A percentile compares a stretch with the other conserved stretches of the same genome.
Conservation (phyloP, 2,329 filamentous ascomycete genomes). For the Penicillium sp. region DNA sequence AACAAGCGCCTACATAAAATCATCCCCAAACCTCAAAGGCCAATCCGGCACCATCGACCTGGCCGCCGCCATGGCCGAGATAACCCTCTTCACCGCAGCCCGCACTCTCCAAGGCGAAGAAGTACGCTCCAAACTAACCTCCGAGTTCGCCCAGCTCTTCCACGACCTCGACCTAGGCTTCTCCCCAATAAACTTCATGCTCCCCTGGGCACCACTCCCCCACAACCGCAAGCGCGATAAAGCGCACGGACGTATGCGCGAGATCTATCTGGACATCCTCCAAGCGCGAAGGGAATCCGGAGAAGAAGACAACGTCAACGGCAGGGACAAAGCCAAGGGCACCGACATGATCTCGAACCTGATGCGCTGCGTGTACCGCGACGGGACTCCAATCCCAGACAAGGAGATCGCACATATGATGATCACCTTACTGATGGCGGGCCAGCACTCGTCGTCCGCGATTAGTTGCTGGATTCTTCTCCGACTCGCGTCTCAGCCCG, state of each 20-base stretch:
- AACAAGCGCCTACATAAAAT: slow-evolving; percentile 52
- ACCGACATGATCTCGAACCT: slow-evolving; percentile 76
- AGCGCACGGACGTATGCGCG: slow-evolving; percentile 68
- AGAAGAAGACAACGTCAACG: background rate
- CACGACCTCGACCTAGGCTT: slow-evolving; percentile 81
- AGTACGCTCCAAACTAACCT: slow-evolving; percentile 68
- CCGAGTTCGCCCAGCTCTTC: slow-evolving; percentile 70
- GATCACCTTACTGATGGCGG: slow-evolving; percentile 82
- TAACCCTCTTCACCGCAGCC: slow-evolving; percentile 79
- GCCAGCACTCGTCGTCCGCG: slow-evolving; percentile 76
- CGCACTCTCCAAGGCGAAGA: slow-evolving; percentile 73
- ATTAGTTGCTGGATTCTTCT: slow-evolving; percentile 77
- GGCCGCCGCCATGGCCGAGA: slow-evolving; percentile 66
- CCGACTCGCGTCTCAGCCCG: slow-evolving; percentile 66
- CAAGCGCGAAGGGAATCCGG: slow-evolving; percentile 54
- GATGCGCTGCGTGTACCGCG: slow-evolving; percentile 74
- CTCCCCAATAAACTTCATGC: slow-evolving; percentile 75
- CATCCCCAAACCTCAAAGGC: slow-evolving; percentile 58
- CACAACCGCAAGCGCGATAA: slow-evolving; percentile 70
- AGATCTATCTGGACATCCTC: slow-evolving; percentile 71
- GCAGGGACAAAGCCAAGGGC: slow-evolving; percentile 42
- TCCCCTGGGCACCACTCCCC: slow-evolving; percentile 75
- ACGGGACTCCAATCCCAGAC: slow-evolving; percentile 66
- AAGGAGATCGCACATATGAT: slow-evolving; percentile 80
- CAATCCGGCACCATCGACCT: slow-evolving; percentile 63